Conservation (phyloP, 2,329 filamentous ascomycete species). For the Nigrospora sphaerica region DNA sequence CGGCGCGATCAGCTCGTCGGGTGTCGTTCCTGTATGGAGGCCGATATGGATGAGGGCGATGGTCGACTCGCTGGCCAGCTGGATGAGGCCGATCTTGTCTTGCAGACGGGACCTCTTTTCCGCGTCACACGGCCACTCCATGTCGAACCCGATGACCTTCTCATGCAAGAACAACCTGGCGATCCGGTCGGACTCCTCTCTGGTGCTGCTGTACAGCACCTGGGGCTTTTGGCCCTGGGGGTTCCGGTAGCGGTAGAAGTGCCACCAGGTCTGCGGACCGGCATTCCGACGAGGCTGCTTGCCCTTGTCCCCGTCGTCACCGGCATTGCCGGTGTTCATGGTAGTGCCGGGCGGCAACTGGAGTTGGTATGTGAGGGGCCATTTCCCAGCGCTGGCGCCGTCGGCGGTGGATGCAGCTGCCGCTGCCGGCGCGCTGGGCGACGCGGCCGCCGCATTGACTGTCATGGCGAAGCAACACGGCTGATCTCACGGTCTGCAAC, state of each 20-base stretch:
- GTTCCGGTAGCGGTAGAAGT: constrained; percentile 9
- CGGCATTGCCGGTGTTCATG: no score
- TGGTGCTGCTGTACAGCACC: constrained; percentile 12
- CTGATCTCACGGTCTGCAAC: no score
- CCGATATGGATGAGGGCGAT: constrained; percentile 18
- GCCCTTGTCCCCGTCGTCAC: no score
- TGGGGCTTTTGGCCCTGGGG: constrained; percentile 4
- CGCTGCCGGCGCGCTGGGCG: no score
- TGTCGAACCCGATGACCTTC: constrained; percentile 18
- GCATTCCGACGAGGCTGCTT: no score
- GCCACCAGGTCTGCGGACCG: constrained; percentile 5
- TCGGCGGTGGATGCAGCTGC: no score
- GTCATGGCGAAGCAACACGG: no score
- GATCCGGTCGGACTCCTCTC: constrained; percentile 10
- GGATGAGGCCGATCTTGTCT: constrained; percentile 16
- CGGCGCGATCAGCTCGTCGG: constrained; percentile 16
- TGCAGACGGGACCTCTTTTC: constrained; percentile 5
- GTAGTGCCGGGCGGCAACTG: no score
- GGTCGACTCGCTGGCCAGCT: constrained; percentile 15
- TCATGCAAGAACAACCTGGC: constrained; percentile 13
- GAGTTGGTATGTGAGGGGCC: no score
- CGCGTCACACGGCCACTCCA: constrained; percentile 16
- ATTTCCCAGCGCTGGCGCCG: no score
- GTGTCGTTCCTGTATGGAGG: constrained; percentile 12
- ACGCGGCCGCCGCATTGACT: no score